A percentile compares a stretch with the other conserved stretches of the same genome.
Evolutionary conservation across 176 grass and related monocot genomes (phyloP).

Genomic region (Phoenix roebelenii): DNA sequence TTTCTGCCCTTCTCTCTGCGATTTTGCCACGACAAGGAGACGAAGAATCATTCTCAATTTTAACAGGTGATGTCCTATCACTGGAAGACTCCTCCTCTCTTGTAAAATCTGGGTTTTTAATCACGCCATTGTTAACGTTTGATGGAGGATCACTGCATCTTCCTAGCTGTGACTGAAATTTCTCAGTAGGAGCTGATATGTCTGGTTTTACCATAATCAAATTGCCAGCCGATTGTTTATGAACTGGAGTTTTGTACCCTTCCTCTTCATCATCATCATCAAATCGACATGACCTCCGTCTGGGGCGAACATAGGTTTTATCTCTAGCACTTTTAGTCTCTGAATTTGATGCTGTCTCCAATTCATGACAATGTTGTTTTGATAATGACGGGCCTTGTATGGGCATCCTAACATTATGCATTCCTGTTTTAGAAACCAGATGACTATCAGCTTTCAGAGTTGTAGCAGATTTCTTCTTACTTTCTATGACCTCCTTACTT

Average conservation of each 20-base stretch:
- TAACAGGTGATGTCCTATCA: conserved; percentile 36
- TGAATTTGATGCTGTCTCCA: conserved; percentile 18
- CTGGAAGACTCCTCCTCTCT: conserved; percentile 46
- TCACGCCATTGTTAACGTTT: conserved; percentile 25
- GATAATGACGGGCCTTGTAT: conserved; percentile 21
- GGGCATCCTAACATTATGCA: conserved; percentile 10
- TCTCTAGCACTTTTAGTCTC: conserved; percentile 21
- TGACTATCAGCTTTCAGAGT: conserved; percentile 20
- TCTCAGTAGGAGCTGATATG: conserved; percentile 23
- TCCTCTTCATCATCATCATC: conserved; percentile 42
- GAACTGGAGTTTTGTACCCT: conserved; percentile 56
- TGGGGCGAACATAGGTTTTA: conserved; percentile 23
- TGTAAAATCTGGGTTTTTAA: conserved; percentile 32
- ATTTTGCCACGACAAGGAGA: conserved; percentile 40
- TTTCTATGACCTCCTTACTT: conserved; percentile 28
- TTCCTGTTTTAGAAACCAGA: conserved; percentile 15
- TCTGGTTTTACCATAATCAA: conserved; percentile 21
- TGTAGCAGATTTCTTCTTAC: conserved; percentile 25
- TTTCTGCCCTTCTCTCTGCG: conserved; percentile 25
- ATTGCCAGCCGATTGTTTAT: conserved; percentile 41
- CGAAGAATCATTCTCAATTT: conserved; percentile 31
- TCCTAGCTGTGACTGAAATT: conserved; percentile 27
- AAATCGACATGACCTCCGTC: conserved; percentile 50
- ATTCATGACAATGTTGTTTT: conserved; percentile 26
- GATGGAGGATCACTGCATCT: conserved; percentile 25